phyloP scores from a whole-genome alignment of 305 asterid species.

The Rubia tinctorum region DNA sequence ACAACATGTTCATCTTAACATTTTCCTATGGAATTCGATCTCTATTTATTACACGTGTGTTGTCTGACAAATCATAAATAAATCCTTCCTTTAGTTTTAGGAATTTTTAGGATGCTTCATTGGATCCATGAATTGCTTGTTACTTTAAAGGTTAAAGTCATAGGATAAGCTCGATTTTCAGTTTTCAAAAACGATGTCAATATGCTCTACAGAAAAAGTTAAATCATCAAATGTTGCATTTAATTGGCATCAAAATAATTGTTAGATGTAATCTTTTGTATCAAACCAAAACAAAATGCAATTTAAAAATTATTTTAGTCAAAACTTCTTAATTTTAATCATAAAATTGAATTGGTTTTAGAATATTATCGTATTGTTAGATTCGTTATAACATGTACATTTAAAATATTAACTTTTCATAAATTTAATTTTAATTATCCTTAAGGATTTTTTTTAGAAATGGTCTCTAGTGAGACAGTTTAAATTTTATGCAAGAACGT shows the following conservation, averaged over 20 bases:
- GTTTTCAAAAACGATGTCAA: not conserved
- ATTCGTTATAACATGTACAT: no score
- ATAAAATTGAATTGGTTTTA: no score
- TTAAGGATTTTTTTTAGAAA: no score
- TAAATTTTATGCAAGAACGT: no score
- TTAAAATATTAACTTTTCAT: no score
- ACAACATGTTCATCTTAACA: slow-evolving; percentile 24
- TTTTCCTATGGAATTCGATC: slow-evolving; percentile 13
- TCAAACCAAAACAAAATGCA: no score
- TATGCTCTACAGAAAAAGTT: not conserved
- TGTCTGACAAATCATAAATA: slow-evolving; percentile 7
- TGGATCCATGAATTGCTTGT: slow-evolving; percentile 39
- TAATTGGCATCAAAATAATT: not conserved
- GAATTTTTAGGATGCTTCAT: slow-evolving; percentile 40
- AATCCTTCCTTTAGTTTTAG: slow-evolving; percentile 5
- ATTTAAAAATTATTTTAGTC: no score
- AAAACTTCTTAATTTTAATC: no score
- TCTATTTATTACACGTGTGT: slow-evolving; percentile 19
- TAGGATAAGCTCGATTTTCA: not conserved
- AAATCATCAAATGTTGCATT: not conserved
- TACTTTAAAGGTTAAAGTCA: not conserved
- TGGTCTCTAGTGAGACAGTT: no score
- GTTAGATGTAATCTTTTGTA: not conserved
- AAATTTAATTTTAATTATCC: no score
- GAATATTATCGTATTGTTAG: no score